Percentiles rank a stretch among this genome's conserved stretches.
These are phyloP conservation scores for Trichoderma sp. DNA, from an alignment of 2,329 filamentous ascomycete genomes.

Conservation along the genomic window DNA sequence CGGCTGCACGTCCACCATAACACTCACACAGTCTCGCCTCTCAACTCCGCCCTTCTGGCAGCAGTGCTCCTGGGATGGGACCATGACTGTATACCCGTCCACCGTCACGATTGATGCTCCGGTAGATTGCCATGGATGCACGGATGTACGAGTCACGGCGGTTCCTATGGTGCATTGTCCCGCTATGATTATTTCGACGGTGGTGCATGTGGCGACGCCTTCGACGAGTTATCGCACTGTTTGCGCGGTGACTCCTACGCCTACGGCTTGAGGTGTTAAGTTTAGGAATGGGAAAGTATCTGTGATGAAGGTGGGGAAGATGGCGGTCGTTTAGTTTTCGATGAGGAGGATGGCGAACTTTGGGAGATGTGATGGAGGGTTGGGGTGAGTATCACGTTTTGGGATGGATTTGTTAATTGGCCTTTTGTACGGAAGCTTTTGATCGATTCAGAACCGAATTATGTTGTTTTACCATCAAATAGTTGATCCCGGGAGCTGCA, in stretches of 20 bases:
- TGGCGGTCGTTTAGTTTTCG: neutral
- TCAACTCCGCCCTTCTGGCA: constrained; percentile 35
- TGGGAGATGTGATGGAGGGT: neutral
- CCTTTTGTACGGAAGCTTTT: neutral
- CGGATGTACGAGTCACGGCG: constrained; percentile 27
- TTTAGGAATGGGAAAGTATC: neutral
- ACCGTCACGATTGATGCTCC: constrained; percentile 29
- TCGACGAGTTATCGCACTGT: constrained; percentile 33
- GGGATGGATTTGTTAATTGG: neutral
- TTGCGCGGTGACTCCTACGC: constrained; percentile 27
- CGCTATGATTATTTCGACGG: constrained; percentile 27
- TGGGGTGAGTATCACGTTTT: neutral
- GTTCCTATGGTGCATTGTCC: constrained; percentile 32
- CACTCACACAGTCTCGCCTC: constrained; percentile 28
- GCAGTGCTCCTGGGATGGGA: constrained; percentile 29
- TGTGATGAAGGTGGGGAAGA: neutral
- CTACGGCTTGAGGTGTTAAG: neutral
- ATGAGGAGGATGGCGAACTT: neutral
- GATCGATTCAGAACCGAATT: neutral
- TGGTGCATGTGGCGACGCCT: constrained; percentile 26
- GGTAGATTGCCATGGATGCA: constrained; percentile 39
- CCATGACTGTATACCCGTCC: constrained; percentile 31
- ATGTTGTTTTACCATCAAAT: too few species aligned
- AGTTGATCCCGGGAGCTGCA: neutral
- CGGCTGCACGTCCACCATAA: constrained; percentile 31